phyloP scores from a whole-genome alignment of 192 early-diverging fungal genomes.

The Pilobolus umbonatus region DNA sequence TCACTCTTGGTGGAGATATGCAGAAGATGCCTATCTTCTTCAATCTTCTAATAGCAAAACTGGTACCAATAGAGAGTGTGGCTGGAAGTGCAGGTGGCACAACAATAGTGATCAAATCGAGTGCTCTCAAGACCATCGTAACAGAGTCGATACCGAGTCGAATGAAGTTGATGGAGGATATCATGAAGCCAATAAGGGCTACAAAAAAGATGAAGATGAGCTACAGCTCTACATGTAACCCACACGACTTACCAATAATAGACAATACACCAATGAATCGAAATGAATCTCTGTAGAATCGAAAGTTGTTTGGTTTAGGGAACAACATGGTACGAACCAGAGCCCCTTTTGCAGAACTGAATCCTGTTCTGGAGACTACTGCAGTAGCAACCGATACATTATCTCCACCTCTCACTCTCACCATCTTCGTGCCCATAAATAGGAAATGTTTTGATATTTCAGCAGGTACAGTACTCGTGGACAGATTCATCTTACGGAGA shows the following conservation, averaged over 20 bases:
- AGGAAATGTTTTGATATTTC: constrained; percentile 83
- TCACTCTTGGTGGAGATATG: constrained; percentile 88
- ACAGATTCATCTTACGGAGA: constrained; percentile 61
- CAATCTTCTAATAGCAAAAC: constrained; percentile 87
- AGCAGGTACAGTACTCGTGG: constrained; percentile 63
- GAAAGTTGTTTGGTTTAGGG: constrained; percentile 93
- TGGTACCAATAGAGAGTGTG: constrained; percentile 96
- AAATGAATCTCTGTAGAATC: constrained; percentile 97
- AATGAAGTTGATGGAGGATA: constrained; percentile 86
- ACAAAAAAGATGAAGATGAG: too few relatives aligned
- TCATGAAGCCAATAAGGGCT: constrained; percentile 79
- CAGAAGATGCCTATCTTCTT: constrained; percentile 84
- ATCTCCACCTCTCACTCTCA: constrained; percentile 63
- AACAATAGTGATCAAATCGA: constrained; percentile 95
- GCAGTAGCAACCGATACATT: constrained; percentile 65
- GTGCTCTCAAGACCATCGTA: constrained; percentile 81
- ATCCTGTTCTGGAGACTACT: constrained; percentile 87
- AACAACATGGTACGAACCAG: constrained; percentile 94
- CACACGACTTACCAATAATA: constrained; percentile 51
- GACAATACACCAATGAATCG: constrained; percentile 91
- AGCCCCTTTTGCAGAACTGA: constrained; percentile 96
- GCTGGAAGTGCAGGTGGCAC: constrained; percentile 96
- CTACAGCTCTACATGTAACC: too few relatives aligned
- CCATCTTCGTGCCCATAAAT: constrained; percentile 90
- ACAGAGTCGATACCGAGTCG: constrained; percentile 61